A percentile compares a stretch with the other conserved stretches of the same genome.
Conservation (phyloP, 441 rosid species). For the Pelargonium citronellum region DNA sequence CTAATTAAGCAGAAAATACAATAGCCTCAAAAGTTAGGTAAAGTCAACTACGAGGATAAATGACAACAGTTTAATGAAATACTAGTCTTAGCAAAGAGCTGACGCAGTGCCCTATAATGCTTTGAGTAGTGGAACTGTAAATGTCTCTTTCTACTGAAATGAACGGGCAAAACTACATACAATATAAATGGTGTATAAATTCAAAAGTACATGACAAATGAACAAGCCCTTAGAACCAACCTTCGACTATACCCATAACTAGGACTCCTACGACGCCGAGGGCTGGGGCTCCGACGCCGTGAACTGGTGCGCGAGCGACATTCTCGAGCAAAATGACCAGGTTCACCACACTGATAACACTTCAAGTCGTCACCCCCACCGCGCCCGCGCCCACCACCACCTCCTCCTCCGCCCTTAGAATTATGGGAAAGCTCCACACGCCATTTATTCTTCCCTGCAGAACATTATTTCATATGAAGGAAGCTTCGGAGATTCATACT, state of each 20-base stretch:
- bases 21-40: no score
- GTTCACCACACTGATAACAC: conserved; percentile 76
- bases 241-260: conserved; percentile 55
- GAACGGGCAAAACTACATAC: no score
- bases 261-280: conserved; percentile 65
- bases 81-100: no score
- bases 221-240: conserved; percentile 19
- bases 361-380: conserved; percentile 70
- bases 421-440: conserved; percentile 69
- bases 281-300: conserved; percentile 62
- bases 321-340: conserved; percentile 80
- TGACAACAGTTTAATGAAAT: no score
- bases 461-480: neutral
- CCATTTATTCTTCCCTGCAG: conserved; percentile 69
- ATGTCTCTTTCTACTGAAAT: no score
- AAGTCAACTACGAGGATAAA: no score
- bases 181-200: no score
- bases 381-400: conserved; percentile 45
- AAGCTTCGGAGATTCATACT: no score
- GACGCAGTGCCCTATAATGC: no score
- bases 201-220: no score
- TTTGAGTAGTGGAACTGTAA: no score
- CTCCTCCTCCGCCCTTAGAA: conserved; percentile 54
- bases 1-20: no score
- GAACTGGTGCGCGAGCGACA: conserved; percentile 39